Evolutionary conservation across 305 asterid genomes (phyloP), one percentile per base, ranked within the genome.

Genomic region (Fraxinus latifolia): DNA sequence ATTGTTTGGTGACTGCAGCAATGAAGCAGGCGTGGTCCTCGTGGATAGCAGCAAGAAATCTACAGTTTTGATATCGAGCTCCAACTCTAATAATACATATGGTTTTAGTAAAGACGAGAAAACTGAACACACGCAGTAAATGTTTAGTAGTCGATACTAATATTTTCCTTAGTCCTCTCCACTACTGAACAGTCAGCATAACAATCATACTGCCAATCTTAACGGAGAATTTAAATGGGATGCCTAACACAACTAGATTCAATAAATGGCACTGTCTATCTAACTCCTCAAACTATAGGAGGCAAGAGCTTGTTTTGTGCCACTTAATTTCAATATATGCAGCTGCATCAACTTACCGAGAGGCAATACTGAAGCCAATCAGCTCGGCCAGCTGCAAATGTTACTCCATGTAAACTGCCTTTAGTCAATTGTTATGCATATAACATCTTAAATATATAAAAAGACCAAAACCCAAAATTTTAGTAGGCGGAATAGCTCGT

Each of bases 331-430:
- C 4, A 77, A 84, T 87, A 34, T 87, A 17, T 74, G 91, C 91
- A 80, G 89, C 91, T 90, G 93, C 82, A 73, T 85, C 17, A 80
- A 88, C 91, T 88, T 90, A 86, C 89, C 81, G 87, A 84, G 82
- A 77, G 89, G 90, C 87, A 71, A n/a, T 36, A 80, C 86, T 90
- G 79, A 4, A 83, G 90, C 91, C 93, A 84, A 82, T 81, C 93
- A 90, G 89, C 91, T 90, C 89, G 89, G 91, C 93, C 91, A 90
- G 91, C 91, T 87, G 93, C 91, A 85, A 37, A 19, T 11, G 29
- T 60, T 19, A 60, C 27, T 5, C 31, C 29, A 19, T 33, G 70
- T 60, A 7, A 60, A 60, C 27, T 60, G 70, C 29, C 12, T 60
- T 60, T 60, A 53, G 65, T 53, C 23, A n/a, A 53, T 53, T 0